Evolutionary conservation across 164 flowering plant genomes (phyloP), one percentile per base, ranked within the genome.

Genomic region (Umbilicus rupestris): DNA sequence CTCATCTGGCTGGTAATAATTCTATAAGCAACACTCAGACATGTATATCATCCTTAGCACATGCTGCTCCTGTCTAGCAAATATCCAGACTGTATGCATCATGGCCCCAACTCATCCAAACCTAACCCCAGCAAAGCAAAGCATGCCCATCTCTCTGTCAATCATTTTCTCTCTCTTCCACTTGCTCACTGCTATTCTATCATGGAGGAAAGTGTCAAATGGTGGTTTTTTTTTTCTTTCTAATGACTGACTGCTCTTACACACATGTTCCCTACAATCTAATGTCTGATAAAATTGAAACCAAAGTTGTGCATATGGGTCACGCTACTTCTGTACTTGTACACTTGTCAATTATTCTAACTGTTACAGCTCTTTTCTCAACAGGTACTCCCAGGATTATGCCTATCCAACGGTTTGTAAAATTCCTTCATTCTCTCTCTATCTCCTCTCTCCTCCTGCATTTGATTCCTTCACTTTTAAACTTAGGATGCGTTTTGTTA

Each of bases 371-470:
- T 9, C 59, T 52, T 7, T 31, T 52, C 26, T 52, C 59, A 24
- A 52, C 59, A 52, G 59, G 31, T 89, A 85, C 79, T 85, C 92
- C 31, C 77, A 87, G 1, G 96, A 89, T 64, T 89, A 86, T 84
- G 74, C 79, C 39, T 89, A 86, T 62, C 87, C 88, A 19, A 76
- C 87, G 96, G 96, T 88, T 68, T 62, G 87, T 80, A 5, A 46
- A 16, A n/a, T n/a, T 68, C 70, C 49, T 28, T 14, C 44, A n/a
- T n/a, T 62, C 31, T 69, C 67, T 62, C 63, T 39, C n/a, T 7
- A 15, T 31, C 24, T 39, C 16, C 31, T 64, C 17, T 62, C 29
- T 29, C 30, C 4, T 2, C 3, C n/a, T n/a, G n/a, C n/a, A n/a
- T n/a, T n/a, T n/a, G n/a, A n/a, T n/a, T n/a, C n/a, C n/a, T n/a